These are phyloP conservation scores for Friedmanniomyces simplex DNA, from an alignment of 495 filamentous ascomycete species.

Conservation along the genomic window DNA sequence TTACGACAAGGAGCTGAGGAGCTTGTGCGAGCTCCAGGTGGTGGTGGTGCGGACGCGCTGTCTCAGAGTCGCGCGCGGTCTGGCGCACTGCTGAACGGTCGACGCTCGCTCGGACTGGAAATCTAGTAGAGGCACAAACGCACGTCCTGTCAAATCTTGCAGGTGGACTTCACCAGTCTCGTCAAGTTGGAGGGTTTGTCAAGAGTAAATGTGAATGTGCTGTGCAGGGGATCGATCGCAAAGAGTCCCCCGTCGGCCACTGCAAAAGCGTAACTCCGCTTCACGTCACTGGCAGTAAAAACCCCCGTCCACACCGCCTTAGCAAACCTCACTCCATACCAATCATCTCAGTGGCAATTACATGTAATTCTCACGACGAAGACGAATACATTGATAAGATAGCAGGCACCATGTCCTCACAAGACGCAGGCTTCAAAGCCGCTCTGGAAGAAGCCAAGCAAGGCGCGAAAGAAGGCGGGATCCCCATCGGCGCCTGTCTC, in stretches of 20 bases:
- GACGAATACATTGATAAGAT: not conserved
- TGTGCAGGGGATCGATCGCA: too few species aligned
- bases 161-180: too few species aligned
- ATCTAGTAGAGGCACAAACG: too few species aligned
- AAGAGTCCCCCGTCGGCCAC: too few species aligned
- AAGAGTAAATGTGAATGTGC: too few species aligned
- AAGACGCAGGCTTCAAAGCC: conserved; percentile 42
- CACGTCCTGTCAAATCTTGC: not conserved
- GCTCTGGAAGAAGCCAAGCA: conserved; percentile 70
- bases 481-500: conserved; percentile 73
- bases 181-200: too few species aligned
- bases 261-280: too few species aligned
- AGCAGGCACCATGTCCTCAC: conserved; percentile 26
- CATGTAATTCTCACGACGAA: not conserved
- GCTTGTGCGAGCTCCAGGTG: not conserved
- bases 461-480: conserved; percentile 61
- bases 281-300: too few species aligned
- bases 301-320: too few species aligned
- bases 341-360: too few species aligned
- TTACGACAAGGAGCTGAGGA: not conserved
- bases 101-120: not conserved
- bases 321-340: not conserved
- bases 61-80: not conserved
- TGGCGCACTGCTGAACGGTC: too few species aligned
- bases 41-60: too few species aligned